Evolutionary conservation across 2,329 filamentous ascomycete species (phyloP).

Genomic region (Huntiella abstrusa): DNA sequence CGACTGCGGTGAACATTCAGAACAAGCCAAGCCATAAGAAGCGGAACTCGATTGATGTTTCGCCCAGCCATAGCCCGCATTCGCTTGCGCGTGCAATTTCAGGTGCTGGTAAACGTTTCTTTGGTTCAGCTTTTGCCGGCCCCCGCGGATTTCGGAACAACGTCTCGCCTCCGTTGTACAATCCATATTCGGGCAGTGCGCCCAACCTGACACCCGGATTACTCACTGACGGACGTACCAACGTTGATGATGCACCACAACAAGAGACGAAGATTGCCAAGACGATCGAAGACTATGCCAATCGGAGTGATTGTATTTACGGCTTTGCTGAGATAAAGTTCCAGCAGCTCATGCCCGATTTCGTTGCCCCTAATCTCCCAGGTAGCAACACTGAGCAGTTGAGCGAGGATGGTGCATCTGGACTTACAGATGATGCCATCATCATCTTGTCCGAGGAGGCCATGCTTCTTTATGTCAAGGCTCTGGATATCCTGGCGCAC

Average conservation of each 20-base stretch:
- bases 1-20: conserved; percentile 47
- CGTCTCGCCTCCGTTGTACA: conserved; percentile 58
- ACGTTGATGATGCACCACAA: conserved; percentile 15
- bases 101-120: conserved; percentile 62
- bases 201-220: conserved; percentile 41
- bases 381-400: conserved; percentile 31
- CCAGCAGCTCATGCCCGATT: conserved; percentile 79
- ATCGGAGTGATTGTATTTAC: conserved; percentile 86
- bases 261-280: conserved; percentile 43
- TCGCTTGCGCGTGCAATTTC: conserved; percentile 90
- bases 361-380: conserved; percentile 32
- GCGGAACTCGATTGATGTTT: conserved; percentile 7
- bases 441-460: conserved; percentile 85
- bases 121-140: conserved; percentile 52
- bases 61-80: conserved; percentile 33
- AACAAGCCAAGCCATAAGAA: conserved; percentile 48
- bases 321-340: conserved; percentile 98
- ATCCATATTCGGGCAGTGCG: conserved; percentile 45
- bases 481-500: conserved; percentile 71
- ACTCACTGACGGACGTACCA: conserved; percentile 46
- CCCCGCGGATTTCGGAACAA: conserved; percentile 42
- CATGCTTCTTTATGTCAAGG: conserved; percentile 88
- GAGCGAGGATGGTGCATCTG: conserved; percentile 26
- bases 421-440: conserved; percentile 68
- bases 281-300: conserved; percentile 77